A percentile compares a stretch with the other conserved stretches of the same genome.
phyloP scores from a whole-genome alignment of 495 filamentous ascomycete genomes.

The Hypoxylon crocopeplum region DNA sequence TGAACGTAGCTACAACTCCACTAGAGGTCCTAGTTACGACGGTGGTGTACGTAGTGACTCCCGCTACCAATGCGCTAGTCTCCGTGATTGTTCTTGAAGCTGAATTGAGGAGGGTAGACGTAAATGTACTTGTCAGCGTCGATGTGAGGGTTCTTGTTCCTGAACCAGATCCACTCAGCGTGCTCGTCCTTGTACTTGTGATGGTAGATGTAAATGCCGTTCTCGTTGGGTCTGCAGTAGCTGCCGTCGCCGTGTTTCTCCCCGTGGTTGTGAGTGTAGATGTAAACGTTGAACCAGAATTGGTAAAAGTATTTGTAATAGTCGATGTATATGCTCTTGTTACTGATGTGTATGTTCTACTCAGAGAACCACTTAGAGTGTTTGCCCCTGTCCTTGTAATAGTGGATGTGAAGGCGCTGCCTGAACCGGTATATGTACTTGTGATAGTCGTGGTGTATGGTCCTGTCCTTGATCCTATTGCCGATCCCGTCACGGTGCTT shows the following conservation, averaged over 20 bases:
- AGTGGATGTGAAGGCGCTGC: constrained; percentile 6
- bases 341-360: neutral
- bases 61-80: neutral
- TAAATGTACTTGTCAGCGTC: constrained; percentile 15
- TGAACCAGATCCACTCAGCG: constrained; percentile 7
- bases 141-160: constrained; percentile 20
- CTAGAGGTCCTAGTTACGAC: constrained; percentile 4
- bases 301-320: constrained; percentile 12
- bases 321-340: constrained; percentile 23
- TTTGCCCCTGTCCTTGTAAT: constrained; percentile 6
- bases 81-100: neutral
- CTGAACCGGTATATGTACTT: constrained; percentile 4
- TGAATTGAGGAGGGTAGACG: neutral
- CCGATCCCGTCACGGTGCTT: neutral
- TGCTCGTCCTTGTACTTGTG: constrained; percentile 24
- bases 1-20: constrained; percentile 3
- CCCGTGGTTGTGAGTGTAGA: constrained; percentile 9
- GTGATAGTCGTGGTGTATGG: constrained; percentile 13
- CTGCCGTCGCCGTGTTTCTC: neutral
- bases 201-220: constrained; percentile 13
- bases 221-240: neutral
- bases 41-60: constrained; percentile 6
- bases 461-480: no score
- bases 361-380: neutral
- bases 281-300: constrained; percentile 1